Conservation (phyloP, 2,329 filamentous ascomycete species). For the Hansfordia pulvinata region DNA sequence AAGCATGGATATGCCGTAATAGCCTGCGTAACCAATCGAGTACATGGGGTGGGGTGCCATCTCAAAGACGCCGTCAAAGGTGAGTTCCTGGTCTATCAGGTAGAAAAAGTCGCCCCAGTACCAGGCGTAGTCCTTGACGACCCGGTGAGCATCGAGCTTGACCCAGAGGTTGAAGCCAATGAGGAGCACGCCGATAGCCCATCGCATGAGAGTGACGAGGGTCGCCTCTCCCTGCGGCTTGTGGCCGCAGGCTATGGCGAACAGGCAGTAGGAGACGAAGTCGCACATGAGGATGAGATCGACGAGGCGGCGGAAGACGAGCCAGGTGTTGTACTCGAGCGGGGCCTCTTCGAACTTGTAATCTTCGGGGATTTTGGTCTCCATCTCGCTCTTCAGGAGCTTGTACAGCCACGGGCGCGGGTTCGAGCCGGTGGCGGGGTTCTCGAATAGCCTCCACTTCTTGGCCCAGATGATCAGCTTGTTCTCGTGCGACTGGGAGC, state of each 20-base stretch:
- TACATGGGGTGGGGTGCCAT: conserved; percentile 99
- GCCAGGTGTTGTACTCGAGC: conserved; percentile 98
- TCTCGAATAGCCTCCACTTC: conserved; percentile 74
- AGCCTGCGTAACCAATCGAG: conserved; percentile 93
- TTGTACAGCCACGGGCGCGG: conserved; percentile 71
- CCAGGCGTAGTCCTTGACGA: conserved; percentile 98
- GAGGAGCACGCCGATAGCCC: conserved; percentile 63
- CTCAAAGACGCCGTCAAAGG: conserved; percentile 97
- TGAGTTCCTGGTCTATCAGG: conserved; percentile 92
- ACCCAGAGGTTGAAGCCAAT: conserved; percentile 97
- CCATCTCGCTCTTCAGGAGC: conserved; percentile 76
- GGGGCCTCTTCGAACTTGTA: conserved; percentile 90
- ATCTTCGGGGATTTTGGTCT: conserved; percentile 87
- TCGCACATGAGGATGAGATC: conserved; percentile 98
- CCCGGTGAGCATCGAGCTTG: conserved; percentile 91
- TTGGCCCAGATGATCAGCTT: conserved; percentile 79
- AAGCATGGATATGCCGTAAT: conserved; percentile 97
- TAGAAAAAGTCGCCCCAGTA: conserved; percentile 99
- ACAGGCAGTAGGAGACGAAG: conserved; percentile 92
- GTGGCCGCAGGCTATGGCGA: conserved; percentile 77
- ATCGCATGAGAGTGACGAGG: conserved; percentile 58
- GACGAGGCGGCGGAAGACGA: conserved; percentile 88
- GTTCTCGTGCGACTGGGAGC: conserved; percentile 80
- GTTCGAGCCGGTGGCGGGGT: conserved; percentile 68
- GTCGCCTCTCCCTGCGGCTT: conserved; percentile 60